Evolutionary conservation across 139 green algal species (phyloP).

Genomic region (Deuterostichococcus epilithicus): DNA sequence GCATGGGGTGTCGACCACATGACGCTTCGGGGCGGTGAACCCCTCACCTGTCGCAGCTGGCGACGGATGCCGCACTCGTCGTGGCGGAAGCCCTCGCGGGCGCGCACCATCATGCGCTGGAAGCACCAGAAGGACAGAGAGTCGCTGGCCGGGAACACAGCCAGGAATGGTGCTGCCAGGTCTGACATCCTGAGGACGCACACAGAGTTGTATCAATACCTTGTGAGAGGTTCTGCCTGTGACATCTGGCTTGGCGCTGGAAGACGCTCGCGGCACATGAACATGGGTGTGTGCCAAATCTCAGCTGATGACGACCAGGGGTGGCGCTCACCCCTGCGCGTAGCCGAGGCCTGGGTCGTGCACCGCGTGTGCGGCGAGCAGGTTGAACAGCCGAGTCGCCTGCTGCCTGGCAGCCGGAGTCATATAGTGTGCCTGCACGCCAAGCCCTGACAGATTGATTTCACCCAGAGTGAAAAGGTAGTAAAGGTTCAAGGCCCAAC

Average conservation of each 20-base stretch:
- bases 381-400: constrained; percentile 53
- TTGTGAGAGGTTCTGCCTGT: too few relatives aligned
- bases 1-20: not conserved
- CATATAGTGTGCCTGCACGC: constrained; percentile 16
- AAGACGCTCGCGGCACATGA: too few relatives aligned
- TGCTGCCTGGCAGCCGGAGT: constrained; percentile 20
- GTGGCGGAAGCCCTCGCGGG: constrained; percentile 66
- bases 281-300: too few relatives aligned
- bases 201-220: not conserved
- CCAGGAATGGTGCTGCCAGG: constrained; percentile 76
- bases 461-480: too few relatives aligned
- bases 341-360: constrained; percentile 80
- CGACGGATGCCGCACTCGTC: constrained; percentile 61
- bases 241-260: too few relatives aligned
- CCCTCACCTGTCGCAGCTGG: constrained; percentile 21
- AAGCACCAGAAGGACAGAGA: constrained; percentile 85
- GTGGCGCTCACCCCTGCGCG: constrained; percentile 63
- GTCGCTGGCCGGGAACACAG: constrained; percentile 70
- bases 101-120: constrained; percentile 64
- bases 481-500: too few relatives aligned
- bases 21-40: not conserved
- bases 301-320: not conserved
- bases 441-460: too few relatives aligned
- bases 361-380: constrained; percentile 80
- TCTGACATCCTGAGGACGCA: constrained; percentile 68